Conservation (phyloP, 129 eudicot genomes). For the Arctium lappa region DNA sequence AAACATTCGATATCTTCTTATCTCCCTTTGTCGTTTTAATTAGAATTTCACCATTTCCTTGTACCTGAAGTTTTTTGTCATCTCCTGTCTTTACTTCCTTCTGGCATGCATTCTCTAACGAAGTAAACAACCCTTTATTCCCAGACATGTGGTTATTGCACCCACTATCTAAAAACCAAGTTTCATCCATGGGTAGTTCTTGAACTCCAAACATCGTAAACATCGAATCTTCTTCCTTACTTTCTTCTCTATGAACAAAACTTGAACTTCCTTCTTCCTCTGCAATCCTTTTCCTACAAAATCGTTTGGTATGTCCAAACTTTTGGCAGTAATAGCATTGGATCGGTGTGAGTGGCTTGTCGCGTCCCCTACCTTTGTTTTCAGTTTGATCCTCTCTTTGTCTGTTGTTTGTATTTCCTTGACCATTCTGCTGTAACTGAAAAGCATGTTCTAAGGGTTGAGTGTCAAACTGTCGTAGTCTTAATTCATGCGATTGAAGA, state of each 20-base stretch:
- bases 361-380: conserved; percentile 5
- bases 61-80: background rate
- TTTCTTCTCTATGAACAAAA: background rate
- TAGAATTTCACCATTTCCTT: background rate
- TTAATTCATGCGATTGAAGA: conserved; percentile 9
- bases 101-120: background rate
- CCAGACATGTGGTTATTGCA: conserved; percentile 15
- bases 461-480: no score
- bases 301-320: background rate
- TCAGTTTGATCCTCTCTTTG: background rate
- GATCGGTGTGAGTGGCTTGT: background rate
- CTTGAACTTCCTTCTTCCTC: background rate
- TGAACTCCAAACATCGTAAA: background rate
- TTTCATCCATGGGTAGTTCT: background rate
- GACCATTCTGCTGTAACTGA: background rate
- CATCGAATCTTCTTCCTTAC: background rate
- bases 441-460: no score
- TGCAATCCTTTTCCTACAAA: background rate
- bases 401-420: background rate
- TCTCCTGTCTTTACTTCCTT: background rate
- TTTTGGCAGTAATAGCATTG: background rate
- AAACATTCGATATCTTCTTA: no score
- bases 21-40: no score
- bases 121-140: background rate
- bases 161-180: conserved; percentile 25